Percentiles rank a stretch among this genome's conserved stretches.
These are phyloP conservation scores for Triangularia setosa DNA, from an alignment of 2,329 filamentous ascomycete genomes.

Conservation along the genomic window DNA sequence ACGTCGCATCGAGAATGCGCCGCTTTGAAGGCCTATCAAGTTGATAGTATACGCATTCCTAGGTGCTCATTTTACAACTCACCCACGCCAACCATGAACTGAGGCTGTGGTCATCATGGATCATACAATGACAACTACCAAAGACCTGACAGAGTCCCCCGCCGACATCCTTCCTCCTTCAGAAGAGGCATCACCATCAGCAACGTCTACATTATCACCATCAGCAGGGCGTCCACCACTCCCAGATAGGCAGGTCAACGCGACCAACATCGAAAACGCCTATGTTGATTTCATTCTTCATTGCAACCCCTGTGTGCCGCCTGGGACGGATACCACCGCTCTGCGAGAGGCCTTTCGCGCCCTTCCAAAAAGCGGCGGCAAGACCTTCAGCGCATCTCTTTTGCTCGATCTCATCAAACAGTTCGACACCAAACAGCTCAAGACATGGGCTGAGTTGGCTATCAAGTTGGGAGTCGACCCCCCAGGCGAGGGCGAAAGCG, in stretches of 20 bases:
- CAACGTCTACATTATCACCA: slow-evolving; percentile 3
- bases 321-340: slow-evolving; percentile 64
- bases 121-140: background rate
- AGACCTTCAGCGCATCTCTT: slow-evolving; percentile 73
- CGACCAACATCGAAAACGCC: slow-evolving; percentile 71
- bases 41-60: background rate
- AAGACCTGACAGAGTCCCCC: background rate
- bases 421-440: slow-evolving; percentile 78
- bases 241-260: slow-evolving; percentile 65
- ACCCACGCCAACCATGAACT: background rate
- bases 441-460: slow-evolving; percentile 87
- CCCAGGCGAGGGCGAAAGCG: slow-evolving; percentile 81
- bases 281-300: slow-evolving; percentile 84
- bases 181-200: slow-evolving; percentile 12
- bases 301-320: slow-evolving; percentile 78
- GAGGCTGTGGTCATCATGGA: background rate
- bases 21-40: background rate
- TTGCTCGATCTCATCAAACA: slow-evolving; percentile 76
- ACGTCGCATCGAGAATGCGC: background rate
- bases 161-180: background rate
- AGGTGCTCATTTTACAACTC: background rate
- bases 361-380: slow-evolving; percentile 83
- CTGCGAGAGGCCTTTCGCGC: slow-evolving; percentile 72
- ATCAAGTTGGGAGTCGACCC: slow-evolving; percentile 84
- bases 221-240: slow-evolving; percentile 36